Base-by-base conservation (phyloP, 306 rosid genomes). In the Lathyrus tuberosus region DNA sequence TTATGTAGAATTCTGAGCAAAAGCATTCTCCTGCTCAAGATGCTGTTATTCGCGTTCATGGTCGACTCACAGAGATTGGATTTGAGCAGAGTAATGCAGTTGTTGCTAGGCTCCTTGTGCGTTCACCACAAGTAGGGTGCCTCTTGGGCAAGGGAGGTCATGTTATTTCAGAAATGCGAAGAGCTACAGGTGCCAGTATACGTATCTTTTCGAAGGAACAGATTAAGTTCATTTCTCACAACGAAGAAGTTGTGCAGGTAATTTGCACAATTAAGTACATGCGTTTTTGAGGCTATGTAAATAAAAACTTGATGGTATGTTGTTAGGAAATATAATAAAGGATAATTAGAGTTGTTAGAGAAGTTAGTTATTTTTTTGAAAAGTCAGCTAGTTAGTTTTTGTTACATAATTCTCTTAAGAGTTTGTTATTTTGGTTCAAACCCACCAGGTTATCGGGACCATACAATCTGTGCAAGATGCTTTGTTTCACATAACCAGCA, bases 231-330 rank as follows among this genome's bases (percentile, higher is more conserved):
- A 83, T 82, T 43, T 78, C 85, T 75, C 88, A 73, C 2, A 84
- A 75, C 75, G 88, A 87, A 31, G 96, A 91, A 81, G 84, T 91
- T 73, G 97, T 91, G 49, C 97, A 91, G 97, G 97, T 91, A 76
- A 78, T 57, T 53, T 52, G 26, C 16, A 26, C 49, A 14, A 43
- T 28, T 28, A 48, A 65, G 43, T 67, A 38, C 16, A 56, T 61
- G 44, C 37, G 4, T 30, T 37, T 71, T 52, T 52, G 69, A 15
- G 65, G 46, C 35, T 5, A 9, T 59, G 40, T 75, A 44, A 49
- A 57, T 57, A 5, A 57, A 57, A 30, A 57, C 62, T 57, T n/a
- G 41, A 57, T 57, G 3, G 40, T 28, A 57, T 57, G 62, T 8
- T 28, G 62, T 28, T 57, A 3, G 40, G 40, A 24, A 24, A 51